phyloP scores from a whole-genome alignment of 2,329 filamentous ascomycete genomes.

The Penicillium sp. region DNA sequence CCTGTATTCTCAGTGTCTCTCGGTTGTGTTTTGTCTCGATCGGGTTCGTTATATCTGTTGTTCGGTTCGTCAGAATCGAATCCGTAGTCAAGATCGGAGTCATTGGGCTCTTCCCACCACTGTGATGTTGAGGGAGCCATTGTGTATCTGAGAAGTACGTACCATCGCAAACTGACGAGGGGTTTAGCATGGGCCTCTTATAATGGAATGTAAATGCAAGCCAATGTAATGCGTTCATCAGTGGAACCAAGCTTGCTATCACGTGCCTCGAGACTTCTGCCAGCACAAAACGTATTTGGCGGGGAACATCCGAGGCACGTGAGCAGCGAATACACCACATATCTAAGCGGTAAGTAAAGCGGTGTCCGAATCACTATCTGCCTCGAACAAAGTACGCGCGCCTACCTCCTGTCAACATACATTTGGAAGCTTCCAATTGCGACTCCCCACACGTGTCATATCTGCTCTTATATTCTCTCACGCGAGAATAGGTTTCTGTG shows the following conservation, averaged over 20 bases:
- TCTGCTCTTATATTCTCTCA: constrained; percentile 1
- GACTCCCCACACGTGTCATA: background rate
- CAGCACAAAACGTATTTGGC: background rate
- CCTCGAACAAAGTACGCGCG: background rate
- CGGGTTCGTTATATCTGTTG: constrained; percentile 21
- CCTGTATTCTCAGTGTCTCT: background rate
- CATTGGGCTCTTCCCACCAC: constrained; percentile 22
- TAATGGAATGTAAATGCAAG: constrained; percentile 18
- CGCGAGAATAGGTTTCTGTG: constrained; percentile 8
- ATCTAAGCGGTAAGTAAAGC: background rate
- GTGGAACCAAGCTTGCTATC: constrained; percentile 22
- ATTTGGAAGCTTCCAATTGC: background rate
- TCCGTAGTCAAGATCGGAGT: constrained; percentile 27
- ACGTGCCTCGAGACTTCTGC: constrained; percentile 13
- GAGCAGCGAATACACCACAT: background rate
- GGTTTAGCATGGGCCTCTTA: constrained; percentile 11
- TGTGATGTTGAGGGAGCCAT: constrained; percentile 18
- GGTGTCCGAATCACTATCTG: background rate
- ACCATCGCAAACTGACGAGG: constrained; percentile 10
- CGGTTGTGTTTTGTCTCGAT: constrained; percentile 10
- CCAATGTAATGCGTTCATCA: constrained; percentile 24
- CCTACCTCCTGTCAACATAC: background rate
- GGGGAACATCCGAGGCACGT: background rate
- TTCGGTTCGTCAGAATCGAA: constrained; percentile 28
- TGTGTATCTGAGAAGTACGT: background rate